Evolutionary conservation across 768 basidiomycete species (phyloP).

Genomic region (Hygrophorus pudorinus): DNA sequence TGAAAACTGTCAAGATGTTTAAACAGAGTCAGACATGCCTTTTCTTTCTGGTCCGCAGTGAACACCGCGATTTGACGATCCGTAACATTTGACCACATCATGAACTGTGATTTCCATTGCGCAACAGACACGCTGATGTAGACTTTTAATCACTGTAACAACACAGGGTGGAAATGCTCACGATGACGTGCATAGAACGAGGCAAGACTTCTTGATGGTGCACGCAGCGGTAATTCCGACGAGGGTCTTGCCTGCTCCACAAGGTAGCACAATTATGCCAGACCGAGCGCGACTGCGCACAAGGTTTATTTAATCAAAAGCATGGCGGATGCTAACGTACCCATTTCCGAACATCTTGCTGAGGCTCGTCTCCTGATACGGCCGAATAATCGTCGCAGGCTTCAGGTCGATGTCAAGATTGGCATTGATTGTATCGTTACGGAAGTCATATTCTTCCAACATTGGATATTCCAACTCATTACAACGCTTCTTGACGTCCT

Average conservation of each 20-base stretch:
- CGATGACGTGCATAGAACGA: constrained; percentile 97
- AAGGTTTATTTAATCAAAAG: constrained; percentile 7
- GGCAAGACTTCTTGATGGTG: constrained; percentile 97
- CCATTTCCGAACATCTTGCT: constrained; percentile 99
- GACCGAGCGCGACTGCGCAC: constrained; percentile 82
- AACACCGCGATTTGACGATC: constrained; percentile 96
- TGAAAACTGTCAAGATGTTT: neutral
- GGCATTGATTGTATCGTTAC: constrained; percentile 92
- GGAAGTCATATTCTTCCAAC: constrained; percentile 98
- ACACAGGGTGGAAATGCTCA: constrained; percentile 31
- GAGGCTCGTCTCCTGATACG: constrained; percentile 96
- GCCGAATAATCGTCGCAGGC: constrained; percentile 92
- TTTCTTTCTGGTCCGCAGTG: constrained; percentile 96
- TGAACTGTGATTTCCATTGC: constrained; percentile 98
- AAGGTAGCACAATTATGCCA: constrained; percentile 96
- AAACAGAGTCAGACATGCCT: constrained; percentile 36
- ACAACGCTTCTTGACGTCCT: constrained; percentile 95
- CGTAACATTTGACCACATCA: constrained; percentile 97
- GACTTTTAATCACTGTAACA: neutral
- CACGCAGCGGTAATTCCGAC: constrained; percentile 99
- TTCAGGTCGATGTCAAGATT: constrained; percentile 98
- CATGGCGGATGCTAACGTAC: constrained; percentile 29
- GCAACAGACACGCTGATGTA: constrained; percentile 73
- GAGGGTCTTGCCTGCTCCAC: constrained; percentile 96
- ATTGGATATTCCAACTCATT: constrained; percentile 97